phyloP scores from a whole-genome alignment of 331 rosid species.

The Prunus yedoensis region DNA sequence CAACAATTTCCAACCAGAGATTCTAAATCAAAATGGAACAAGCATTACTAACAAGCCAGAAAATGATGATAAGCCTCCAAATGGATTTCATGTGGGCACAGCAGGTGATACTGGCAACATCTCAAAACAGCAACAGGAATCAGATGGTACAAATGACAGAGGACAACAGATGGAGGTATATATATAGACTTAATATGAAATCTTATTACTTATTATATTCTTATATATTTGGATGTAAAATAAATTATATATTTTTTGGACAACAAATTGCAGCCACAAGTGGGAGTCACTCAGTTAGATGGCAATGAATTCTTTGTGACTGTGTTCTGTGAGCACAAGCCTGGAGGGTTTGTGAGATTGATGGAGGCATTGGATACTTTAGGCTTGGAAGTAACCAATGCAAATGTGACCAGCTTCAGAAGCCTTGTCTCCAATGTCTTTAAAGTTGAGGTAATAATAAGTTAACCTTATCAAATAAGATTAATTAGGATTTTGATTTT shows the following conservation, averaged over 20 bases:
- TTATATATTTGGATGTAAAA: not conserved
- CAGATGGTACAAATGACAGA: conserved; percentile 49
- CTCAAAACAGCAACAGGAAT: conserved; percentile 51
- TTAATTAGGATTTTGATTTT: too few relatives aligned
- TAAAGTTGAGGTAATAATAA: conserved; percentile 54
- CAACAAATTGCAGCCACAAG: conserved; percentile 57
- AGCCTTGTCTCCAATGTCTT: conserved; percentile 81
- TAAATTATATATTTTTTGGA: not conserved
- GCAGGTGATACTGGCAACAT: conserved; percentile 31
- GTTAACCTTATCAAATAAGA: not conserved
- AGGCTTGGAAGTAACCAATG: conserved; percentile 68
- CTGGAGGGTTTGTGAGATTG: conserved; percentile 66
- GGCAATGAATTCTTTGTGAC: conserved; percentile 71
- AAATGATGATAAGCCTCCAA: conserved; percentile 30
- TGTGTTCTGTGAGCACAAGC: conserved; percentile 73
- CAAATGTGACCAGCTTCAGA: conserved; percentile 71
- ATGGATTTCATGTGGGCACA: conserved; percentile 42
- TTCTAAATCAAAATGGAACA: conserved; percentile 28
- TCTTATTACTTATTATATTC: not conserved
- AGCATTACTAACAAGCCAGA: conserved; percentile 32
- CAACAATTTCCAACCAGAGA: conserved; percentile 36
- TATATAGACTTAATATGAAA: not conserved
- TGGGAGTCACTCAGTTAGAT: conserved; percentile 67
- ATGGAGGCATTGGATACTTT: conserved; percentile 70
- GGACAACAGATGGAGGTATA: conserved; percentile 81